Evolutionary conservation across 495 filamentous ascomycete species (phyloP).

Genomic region (Penicillium alfredii): DNA sequence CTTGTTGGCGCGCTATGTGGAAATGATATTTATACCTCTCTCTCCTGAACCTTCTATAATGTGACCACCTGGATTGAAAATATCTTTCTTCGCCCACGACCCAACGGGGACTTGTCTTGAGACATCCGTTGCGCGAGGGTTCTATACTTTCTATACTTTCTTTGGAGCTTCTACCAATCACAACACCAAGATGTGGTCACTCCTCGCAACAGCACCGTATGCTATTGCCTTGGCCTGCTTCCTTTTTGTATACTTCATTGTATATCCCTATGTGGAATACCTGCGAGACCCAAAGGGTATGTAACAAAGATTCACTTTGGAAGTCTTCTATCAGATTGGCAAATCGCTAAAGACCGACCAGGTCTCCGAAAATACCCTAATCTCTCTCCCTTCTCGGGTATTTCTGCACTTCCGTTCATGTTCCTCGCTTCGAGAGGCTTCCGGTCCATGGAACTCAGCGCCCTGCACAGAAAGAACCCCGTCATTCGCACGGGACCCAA

Average conservation of each 20-base stretch:
- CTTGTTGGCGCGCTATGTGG: not conserved
- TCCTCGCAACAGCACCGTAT: constrained; percentile 23
- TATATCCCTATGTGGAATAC: constrained; percentile 36
- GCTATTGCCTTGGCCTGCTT: constrained; percentile 19
- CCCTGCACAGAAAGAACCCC: constrained; percentile 40
- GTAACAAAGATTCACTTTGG: not conserved
- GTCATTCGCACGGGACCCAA: constrained; percentile 51
- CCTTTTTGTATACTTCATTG: constrained; percentile 34
- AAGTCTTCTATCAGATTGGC: not conserved
- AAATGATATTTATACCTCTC: constrained; percentile 12
- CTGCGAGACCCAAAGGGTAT: constrained; percentile 42
- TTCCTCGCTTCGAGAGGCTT: constrained; percentile 35
- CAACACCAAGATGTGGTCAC: constrained; percentile 19
- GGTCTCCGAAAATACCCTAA: constrained; percentile 48
- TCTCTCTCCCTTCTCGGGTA: constrained; percentile 36
- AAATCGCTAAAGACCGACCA: constrained; percentile 7
- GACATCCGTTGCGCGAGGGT: not conserved
- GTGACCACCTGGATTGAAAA: no score
- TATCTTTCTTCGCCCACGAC: not conserved
- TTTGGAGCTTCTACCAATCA: no score
- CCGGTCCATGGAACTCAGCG: constrained; percentile 36
- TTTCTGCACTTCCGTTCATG: constrained; percentile 44
- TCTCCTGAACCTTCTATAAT: not conserved
- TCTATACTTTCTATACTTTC: not conserved
- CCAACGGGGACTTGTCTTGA: not conserved